Evolutionary conservation across 768 basidiomycete species (phyloP), one percentile per base, ranked within the genome.

Genomic region (Fomitopsis pulvina): DNA sequence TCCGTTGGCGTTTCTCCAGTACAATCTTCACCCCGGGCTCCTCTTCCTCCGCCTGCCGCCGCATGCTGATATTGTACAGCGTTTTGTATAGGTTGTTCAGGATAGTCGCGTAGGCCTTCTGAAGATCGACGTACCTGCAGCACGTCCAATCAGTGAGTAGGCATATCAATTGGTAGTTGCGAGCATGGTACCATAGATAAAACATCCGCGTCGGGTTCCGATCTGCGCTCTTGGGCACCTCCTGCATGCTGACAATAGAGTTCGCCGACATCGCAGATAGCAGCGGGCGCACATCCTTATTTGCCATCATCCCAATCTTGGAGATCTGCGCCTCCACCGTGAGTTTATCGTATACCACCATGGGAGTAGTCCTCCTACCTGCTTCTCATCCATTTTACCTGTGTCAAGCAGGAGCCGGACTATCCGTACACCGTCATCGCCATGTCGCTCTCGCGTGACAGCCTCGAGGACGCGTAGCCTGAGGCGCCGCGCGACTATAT

Each of bases 321-420:
- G 91, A 87, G 42, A 99, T 83, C 94, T 98, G 57, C 12, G 26
- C 16, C 29, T 9, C 8, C 37, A 27, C 24, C 34, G n/a, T 37
- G 22, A 21, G 48, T 43, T 7, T 43, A 21, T 22, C 22, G 2
- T 29, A 6, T 14, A 47, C 4, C 1, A 16, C 12, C 14, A 37
- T 12, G 28, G 7, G 20, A 16, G 20, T 27, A 27, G n/a, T n/a
- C n/a, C n/a, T n/a, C 26, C 52, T 47, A 91, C 94, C 68, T 92
- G 90, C 63, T 94, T 92, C 68, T 96, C 95, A 55, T 93, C 91
- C 76, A 93, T 84, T 67, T 96, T 96, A 5, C 91, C 92, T 4
- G 82, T 83, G 50, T 86, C 81, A 47, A 89, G 62, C 28, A 97
- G 67, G 21, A 95, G 69, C 41, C 86, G 77, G 47, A 97, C 65